Evolutionary conservation across 1,139 yeast species (phyloP), one percentile per base, ranked within the genome.

Genomic region (Candida tropicalis): DNA sequence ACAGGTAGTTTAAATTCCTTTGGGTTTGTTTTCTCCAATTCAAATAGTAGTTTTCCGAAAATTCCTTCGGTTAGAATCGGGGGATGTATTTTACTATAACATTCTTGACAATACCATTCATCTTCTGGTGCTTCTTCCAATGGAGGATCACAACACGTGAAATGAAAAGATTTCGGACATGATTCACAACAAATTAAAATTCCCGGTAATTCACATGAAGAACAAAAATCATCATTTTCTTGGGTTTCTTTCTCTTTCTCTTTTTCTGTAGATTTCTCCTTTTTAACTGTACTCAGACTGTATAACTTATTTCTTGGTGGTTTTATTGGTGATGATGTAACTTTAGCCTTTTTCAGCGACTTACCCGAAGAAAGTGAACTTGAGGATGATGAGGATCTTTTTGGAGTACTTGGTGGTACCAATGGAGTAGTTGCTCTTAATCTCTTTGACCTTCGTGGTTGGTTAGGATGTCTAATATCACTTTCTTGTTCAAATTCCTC

Each of bases 91-190:
- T 61, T 62, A 11, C 71, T 66, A 10, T 57, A 51, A 59, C 99
- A 93, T 55, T 84, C 89, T 22, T 78, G 77, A 65, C 99, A 93
- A 52, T 77, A 81, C 98, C 98, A 93, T 54, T 82, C 89, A 24
- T 87, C 97, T 42, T 85, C 95, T 0, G 97, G 97, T 7, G 90
- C 70, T 34, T 80, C 75, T 50, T 86, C 93, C 20, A 86, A 65
- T 0, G 99, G 98, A 2, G 98, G 98, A 54, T 88, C 87, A 50
- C 93, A 79, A 61, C 99, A 93, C 10, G 87, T 75, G 58, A 93
- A 89, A 59, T 93, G 99, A 62, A 91, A 93, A 1, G 97, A 87
- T 56, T 77, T 78, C 0, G 97, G 97, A 63, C 99, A 93, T 2
- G 87, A 75, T 54, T 93, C 99, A 66, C 99, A 93, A 63, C 98